Evolutionary conservation across 257 asterid genomes (phyloP).

Genomic region (Fraxinus quadrangulata): DNA sequence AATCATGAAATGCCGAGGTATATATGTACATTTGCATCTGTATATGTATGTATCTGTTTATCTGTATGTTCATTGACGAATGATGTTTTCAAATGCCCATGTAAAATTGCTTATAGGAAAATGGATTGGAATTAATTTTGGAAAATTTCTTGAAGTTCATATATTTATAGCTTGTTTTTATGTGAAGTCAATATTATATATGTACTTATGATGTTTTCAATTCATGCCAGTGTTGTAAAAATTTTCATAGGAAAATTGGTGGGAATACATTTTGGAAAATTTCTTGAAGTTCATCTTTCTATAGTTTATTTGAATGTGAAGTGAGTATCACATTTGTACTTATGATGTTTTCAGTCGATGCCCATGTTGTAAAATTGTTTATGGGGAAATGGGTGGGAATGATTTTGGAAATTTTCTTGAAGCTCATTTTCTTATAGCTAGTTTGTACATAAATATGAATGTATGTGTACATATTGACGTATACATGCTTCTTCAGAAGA

Average conservation of each 20-base stretch:
- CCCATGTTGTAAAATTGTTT: conserved; percentile 12
- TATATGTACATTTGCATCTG: not conserved
- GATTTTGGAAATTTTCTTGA: not conserved
- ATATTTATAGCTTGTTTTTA: not conserved
- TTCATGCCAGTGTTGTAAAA: not conserved
- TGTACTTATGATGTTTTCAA: not conserved
- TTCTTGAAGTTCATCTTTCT: not conserved
- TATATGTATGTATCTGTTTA: not conserved
- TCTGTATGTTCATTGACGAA: not conserved
- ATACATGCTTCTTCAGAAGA: not conserved
- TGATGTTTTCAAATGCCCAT: not conserved
- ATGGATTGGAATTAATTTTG: not conserved
- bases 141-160: not conserved
- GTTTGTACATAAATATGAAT: not conserved
- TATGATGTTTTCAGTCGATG: not conserved
- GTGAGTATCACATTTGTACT: too few relatives aligned
- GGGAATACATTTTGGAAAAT: not conserved
- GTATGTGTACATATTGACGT: not conserved
- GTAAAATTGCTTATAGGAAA: conserved; percentile 1
- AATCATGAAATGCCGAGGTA: conserved; percentile 94
- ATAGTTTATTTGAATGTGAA: too few relatives aligned
- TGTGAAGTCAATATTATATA: not conserved
- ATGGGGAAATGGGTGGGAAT: conserved; percentile 14
- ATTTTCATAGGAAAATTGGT: not conserved
- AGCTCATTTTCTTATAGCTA: not conserved